Base-by-base conservation (phyloP, 192 early-diverging fungal genomes). In the Backusella morwellensis region DNA sequence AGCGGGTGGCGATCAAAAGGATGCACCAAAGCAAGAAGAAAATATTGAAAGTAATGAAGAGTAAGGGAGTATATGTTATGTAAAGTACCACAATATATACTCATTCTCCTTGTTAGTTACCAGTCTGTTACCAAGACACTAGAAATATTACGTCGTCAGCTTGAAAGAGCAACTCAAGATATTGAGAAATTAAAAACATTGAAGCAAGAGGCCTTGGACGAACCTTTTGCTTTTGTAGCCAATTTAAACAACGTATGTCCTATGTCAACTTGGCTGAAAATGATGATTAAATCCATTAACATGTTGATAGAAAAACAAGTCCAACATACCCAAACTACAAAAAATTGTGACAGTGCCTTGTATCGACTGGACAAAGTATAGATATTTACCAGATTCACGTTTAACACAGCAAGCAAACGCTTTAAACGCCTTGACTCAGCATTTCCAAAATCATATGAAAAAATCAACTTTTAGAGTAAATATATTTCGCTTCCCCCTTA, bases 91-190 rank as follows among this genome's bases (percentile, higher is more conserved):
- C 52, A 42, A 66, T 14, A 50, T 50, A 50, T 50, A n/a, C 17
- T 50, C 21, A 50, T 50, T 56, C 19, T 3, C 26, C 54, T 56
- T 17, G 54, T 56, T 63, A 82, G 81, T 52, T 82, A 82, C 42
- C 75, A 79, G 66, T 56, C 73, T n/a, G 69, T 83, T 8, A 29
- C 38, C 35, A 74, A 68, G 26, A 70, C 75, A 56, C 29, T 83
- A 8, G 72, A 80, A 42, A 67, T 83, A 17, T 54, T 83, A 32
- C 63, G 36, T 15, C 78, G 77, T 36, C 87, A 88, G 54, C 70
- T 88, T 4, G 75, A 78, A 29, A 83, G 83, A 73, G 85, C 84
- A 1, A 82, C 77, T 5, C 77, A 86, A 52, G 85, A 86, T 70
- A 35, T 88, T 11, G 52, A 80, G 52, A 59, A 74, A 12, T 56